Conservation (phyloP, 2,329 filamentous ascomycete species). For the Nothomitra cinnamomea region DNA sequence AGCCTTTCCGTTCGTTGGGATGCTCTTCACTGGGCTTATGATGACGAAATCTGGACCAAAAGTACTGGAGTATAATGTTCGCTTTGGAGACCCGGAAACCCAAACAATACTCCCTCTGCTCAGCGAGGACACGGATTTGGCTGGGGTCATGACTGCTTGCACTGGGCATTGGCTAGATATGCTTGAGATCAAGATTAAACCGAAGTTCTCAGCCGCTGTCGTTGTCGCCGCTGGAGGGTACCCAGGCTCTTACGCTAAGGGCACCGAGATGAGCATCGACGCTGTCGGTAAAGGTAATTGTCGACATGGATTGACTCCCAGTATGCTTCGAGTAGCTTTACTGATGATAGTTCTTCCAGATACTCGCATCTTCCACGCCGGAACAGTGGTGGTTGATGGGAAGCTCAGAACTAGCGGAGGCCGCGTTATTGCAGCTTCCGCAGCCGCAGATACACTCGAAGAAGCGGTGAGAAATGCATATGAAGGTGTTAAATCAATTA, state of each 20-base stretch:
- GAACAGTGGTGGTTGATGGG: slow-evolving; percentile 49
- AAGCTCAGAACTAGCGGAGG: slow-evolving; percentile 66
- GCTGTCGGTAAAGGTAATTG: slow-evolving; percentile 28
- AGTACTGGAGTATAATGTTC: slow-evolving; percentile 82
- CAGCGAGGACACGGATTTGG: slow-evolving; percentile 62
- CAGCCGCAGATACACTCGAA: slow-evolving; percentile 56
- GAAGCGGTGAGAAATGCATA: slow-evolving; percentile 83
- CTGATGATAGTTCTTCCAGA: slow-evolving; percentile 18
- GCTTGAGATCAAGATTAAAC: slow-evolving; percentile 48
- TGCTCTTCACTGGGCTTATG: slow-evolving; percentile 86
- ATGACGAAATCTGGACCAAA: slow-evolving; percentile 67
- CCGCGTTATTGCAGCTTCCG: slow-evolving; percentile 84
- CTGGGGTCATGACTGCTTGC: slow-evolving; percentile 76
- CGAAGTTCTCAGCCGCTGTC: slow-evolving; percentile 69
- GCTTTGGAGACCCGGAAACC: slow-evolving; percentile 83
- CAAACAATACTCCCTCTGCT: slow-evolving; percentile 72
- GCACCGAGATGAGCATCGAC: slow-evolving; percentile 42
- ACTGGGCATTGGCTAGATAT: slow-evolving; percentile 56
- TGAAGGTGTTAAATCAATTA: slow-evolving; percentile 58
- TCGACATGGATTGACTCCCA: neutral
- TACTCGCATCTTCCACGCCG: slow-evolving; percentile 81
- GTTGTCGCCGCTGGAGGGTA: slow-evolving; percentile 91
- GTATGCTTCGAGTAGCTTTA: neutral
- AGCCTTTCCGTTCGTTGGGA: slow-evolving; percentile 48
- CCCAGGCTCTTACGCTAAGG: slow-evolving; percentile 71